Base-by-base conservation (phyloP, 2,329 filamentous ascomycete species). In the Parafenestella ontariensis region DNA sequence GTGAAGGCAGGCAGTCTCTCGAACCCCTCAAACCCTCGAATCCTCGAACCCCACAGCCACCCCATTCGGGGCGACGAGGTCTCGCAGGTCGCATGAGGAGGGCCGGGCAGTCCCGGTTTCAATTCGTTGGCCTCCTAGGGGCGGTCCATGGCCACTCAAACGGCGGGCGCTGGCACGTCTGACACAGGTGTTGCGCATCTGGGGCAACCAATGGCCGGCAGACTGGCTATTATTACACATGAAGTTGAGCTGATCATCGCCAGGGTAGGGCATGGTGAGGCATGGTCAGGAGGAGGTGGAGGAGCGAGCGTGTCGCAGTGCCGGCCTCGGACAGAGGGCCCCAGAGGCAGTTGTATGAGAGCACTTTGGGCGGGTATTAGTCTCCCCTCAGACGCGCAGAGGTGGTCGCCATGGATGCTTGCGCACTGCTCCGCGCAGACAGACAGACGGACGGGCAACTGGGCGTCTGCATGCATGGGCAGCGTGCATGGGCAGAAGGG, bases 71-170 rank as follows among this genome's bases (percentile, higher is more conserved):
- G 44, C 46, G 21, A 23, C 5, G 34, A 37, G 18, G 34, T n/a
- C 24, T 26, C 24, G 24, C 24, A 26, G 49, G 48, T 54, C 37
- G 56, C 43, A 57, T 44, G 51, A 42, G 31, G 45, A 48, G 36
- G 54, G 33, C 60, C 63, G 65, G 66, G 61, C 66, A 55, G 59
- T 57, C 48, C 67, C 66, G 69, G 69, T 62, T 63, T 58, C 55
- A 59, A 37, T 44, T 58, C 52, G 62, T 61, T 52, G 28, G 42
- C n/a, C n/a, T n/a, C 45, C 49, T 37, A 44, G 33, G 28, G 17
- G 36, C 13, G 29, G 17, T 44, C 28, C 36, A 45, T 34, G 52
- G 45, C 57, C 43, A 49, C 51, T 52, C 41, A 41, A 44, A 49
- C 34, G 40, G 48, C 41, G 45, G 24, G 44, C 36, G 41, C 42